Evolutionary conservation across 805 yeast species (phyloP).

Genomic region (Zygotorulaspora chibaensis): DNA sequence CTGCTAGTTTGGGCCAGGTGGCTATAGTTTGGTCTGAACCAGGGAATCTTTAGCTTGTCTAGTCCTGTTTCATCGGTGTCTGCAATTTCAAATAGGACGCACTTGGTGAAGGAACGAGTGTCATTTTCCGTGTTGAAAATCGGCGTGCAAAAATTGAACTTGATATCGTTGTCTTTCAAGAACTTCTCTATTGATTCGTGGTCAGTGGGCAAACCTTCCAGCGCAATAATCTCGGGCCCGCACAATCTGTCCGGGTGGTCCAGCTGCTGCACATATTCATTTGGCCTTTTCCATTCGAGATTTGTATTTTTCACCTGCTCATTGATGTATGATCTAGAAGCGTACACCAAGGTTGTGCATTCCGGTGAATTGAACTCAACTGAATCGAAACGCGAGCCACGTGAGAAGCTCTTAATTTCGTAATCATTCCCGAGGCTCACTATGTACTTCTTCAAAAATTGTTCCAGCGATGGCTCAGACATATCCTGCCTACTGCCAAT

Average conservation of each 20-base stretch:
- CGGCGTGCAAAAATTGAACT: constrained; percentile 9
- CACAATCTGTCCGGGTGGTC: constrained; percentile 20
- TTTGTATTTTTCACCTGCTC: constrained; percentile 10
- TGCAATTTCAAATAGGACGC: constrained; percentile 24
- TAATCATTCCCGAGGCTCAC: constrained; percentile 9
- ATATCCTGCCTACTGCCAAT: constrained; percentile 3
- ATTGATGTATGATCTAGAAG: constrained; percentile 23
- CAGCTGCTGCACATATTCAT: constrained; percentile 22
- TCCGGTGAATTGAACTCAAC: constrained; percentile 19
- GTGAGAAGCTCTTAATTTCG: constrained; percentile 2
- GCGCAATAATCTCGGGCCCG: constrained; percentile 19
- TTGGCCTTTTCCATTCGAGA: constrained; percentile 27
- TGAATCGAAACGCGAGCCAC: constrained; percentile 6
- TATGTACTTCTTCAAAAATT: constrained; percentile 9
- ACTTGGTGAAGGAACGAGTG: constrained; percentile 22
- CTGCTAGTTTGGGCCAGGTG: constrained; percentile 18
- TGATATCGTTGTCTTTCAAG: constrained; percentile 10
- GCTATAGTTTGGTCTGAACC: constrained; percentile 26
- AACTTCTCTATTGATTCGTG: constrained; percentile 10
- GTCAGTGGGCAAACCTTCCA: constrained; percentile 13
- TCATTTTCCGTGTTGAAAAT: constrained; percentile 5
- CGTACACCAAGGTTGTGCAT: constrained; percentile 21
- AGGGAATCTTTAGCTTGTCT: constrained; percentile 5
- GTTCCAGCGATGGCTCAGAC: background rate
- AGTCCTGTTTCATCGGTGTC: constrained; percentile 2